Evolutionary conservation across 2,329 filamentous ascomycete genomes (phyloP), one percentile per base, ranked within the genome.

Genomic region (Xylaria digitata): DNA sequence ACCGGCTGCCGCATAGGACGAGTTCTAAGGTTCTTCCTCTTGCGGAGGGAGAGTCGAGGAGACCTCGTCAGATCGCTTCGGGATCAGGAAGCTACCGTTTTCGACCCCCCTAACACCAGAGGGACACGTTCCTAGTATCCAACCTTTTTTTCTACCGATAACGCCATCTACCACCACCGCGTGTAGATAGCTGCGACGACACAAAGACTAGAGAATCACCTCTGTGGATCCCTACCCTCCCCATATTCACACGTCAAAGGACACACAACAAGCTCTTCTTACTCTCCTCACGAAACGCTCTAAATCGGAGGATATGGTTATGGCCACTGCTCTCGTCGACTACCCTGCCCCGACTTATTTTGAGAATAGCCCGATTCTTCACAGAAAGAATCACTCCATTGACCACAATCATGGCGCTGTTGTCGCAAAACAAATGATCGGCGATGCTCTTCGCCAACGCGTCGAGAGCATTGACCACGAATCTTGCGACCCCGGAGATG

Each of bases 1-100:
- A 85, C 88, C 92, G 97, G 93, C 95, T 98, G 96, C 96, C 96
- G 96, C 95, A 99, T 99, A 98, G 93, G 92, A 96, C 92, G 90
- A 89, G 89, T 90, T 90, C 89, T 89, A 88, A 90, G 92, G 92
- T 94, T 97, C 95, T 98, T 98, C 95, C 94, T 97, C 95, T 96
- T 85, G 86, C 85, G 83, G 95, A 94, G 96, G 96, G 95, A 96
- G 96, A 96, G 93, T 97, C 94, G 92, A 93, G 92, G 91, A 95
- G 93, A 91, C 93, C 92, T 93, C 92, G 93, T 91, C 92, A 92
- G 89, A 90, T 90, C 87, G 90, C 86, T 87, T 87, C 92, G 87
- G 93, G 91, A 90, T 91, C 93, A 87, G 92, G 93, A 86, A 92
- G 91, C 84, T 97, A 94, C 85, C 91, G 90, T 83, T 97, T 96